These are phyloP conservation scores for Raffaelea arxii DNA, from an alignment of 2,329 filamentous ascomycete genomes.

Conservation along the genomic window DNA sequence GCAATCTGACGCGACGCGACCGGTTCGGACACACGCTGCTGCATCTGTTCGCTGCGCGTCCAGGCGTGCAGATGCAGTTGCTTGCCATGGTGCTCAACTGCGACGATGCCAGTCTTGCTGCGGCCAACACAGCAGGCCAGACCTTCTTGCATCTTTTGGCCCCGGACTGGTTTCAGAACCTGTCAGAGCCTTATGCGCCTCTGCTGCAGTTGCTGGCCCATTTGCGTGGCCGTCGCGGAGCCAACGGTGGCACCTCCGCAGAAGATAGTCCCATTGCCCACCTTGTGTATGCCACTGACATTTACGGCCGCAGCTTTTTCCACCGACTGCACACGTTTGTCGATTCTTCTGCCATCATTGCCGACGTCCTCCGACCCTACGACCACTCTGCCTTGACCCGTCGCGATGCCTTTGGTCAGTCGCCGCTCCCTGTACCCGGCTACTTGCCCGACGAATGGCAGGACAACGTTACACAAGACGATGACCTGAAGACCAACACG, in stretches of 20 bases:
- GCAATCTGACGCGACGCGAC: conserved; percentile 23
- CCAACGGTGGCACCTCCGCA: neutral
- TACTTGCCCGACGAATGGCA: no score
- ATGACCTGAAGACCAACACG: neutral
- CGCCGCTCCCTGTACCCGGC: conserved; percentile 15
- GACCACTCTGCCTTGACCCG: conserved; percentile 22
- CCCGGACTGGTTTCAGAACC: conserved; percentile 21
- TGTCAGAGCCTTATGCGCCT: conserved; percentile 14
- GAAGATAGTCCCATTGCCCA: conserved; percentile 1
- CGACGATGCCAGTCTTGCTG: conserved; percentile 13
- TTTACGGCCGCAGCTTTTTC: conserved; percentile 43
- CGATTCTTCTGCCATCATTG: conserved; percentile 18
- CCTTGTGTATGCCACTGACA: conserved; percentile 30
- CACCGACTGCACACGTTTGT: conserved; percentile 30
- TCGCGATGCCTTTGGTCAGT: conserved; percentile 40
- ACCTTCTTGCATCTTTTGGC: conserved; percentile 38
- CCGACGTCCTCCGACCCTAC: conserved; percentile 24
- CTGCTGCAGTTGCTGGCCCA: conserved; percentile 18
- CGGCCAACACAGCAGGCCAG: conserved; percentile 35
- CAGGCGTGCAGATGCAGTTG: conserved; percentile 19
- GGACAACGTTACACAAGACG: no score
- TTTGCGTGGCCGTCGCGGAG: conserved; percentile 15
- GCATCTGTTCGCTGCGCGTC: conserved; percentile 34
- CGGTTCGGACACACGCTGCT: conserved; percentile 37
- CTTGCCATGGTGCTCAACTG: conserved; percentile 15